Percentiles rank a stretch among this genome's conserved stretches.
phyloP scores from a whole-genome alignment of 306 rosid genomes.

The Ochetophila trinervis region DNA sequence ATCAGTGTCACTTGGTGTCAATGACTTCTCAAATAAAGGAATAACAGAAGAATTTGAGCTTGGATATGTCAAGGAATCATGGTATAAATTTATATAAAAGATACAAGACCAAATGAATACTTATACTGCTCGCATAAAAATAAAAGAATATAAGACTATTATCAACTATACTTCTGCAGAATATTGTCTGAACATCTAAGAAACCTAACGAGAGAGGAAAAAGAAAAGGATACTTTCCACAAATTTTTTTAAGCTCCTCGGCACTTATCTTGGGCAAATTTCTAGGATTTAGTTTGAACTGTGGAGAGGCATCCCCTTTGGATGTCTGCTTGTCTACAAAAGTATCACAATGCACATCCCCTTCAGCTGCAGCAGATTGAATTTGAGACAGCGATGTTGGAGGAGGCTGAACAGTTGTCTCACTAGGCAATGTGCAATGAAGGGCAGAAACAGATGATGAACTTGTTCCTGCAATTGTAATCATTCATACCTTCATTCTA shows the following conservation, averaged over 20 bases:
- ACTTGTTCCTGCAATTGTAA: neutral
- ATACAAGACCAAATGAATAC: neutral
- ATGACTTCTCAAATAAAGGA: constrained; percentile 24
- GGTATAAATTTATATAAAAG: neutral
- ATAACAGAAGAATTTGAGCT: constrained; percentile 7
- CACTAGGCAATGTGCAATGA: neutral
- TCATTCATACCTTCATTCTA: no score
- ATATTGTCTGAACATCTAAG: neutral
- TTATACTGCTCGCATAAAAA: neutral
- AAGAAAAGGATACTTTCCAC: constrained; percentile 13
- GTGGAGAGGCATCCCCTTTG: neutral
- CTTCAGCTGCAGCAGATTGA: neutral
- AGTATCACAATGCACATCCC: neutral
- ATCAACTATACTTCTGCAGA: no score
- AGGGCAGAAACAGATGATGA: neutral
- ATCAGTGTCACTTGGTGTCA: constrained; percentile 20
- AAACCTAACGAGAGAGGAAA: neutral
- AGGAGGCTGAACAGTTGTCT: neutral
- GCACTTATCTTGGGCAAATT: neutral
- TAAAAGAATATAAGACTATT: neutral
- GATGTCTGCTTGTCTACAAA: neutral
- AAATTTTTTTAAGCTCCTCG: neutral
- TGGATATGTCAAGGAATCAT: constrained; percentile 15
- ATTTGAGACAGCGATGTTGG: neutral
- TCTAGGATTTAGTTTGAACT: neutral